These are phyloP conservation scores for Leishmania guyanensis DNA, from an alignment of 208 protist genomes.

Conservation along the genomic window DNA sequence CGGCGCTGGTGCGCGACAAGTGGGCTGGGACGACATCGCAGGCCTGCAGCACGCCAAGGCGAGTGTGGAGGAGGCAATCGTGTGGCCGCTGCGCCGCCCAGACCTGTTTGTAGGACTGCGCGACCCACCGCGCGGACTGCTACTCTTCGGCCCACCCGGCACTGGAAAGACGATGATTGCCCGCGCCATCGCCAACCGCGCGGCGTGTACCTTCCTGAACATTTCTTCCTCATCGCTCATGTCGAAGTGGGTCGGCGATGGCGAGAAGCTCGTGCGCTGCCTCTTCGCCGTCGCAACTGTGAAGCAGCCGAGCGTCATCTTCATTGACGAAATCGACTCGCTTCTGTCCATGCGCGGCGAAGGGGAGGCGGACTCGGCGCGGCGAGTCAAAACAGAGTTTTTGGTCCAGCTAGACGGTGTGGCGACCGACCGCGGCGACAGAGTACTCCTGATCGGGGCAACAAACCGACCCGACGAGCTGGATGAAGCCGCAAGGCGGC, in stretches of 20 bases:
- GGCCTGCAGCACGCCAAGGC: conserved; percentile 81
- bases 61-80: conserved; percentile 79
- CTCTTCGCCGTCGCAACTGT: conserved; percentile 90
- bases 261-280: conserved; percentile 90
- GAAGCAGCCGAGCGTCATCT: conserved; percentile 89
- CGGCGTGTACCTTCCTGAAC: conserved; percentile 86
- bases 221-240: conserved; percentile 89
- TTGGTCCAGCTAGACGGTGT: conserved; percentile 96
- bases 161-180: conserved; percentile 94
- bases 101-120: conserved; percentile 82
- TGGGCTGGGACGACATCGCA: conserved; percentile 84
- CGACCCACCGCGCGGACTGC: conserved; percentile 85
- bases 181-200: conserved; percentile 86
- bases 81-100: conserved; percentile 76
- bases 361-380: conserved; percentile 80
- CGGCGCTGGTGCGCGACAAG: conserved; percentile 40
- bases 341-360: conserved; percentile 84
- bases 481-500: conserved; percentile 85
- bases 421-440: conserved; percentile 65
- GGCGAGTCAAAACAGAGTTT: conserved; percentile 99
- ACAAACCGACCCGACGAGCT: conserved; percentile 92
- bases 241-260: conserved; percentile 92
- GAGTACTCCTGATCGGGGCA: conserved; percentile 90
- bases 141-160: conserved; percentile 92
- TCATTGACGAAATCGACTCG: conserved; percentile 96